Evolutionary conservation across 805 yeast genomes (phyloP), one percentile per base, ranked within the genome.

Genomic region (Lipomyces sp.): DNA sequence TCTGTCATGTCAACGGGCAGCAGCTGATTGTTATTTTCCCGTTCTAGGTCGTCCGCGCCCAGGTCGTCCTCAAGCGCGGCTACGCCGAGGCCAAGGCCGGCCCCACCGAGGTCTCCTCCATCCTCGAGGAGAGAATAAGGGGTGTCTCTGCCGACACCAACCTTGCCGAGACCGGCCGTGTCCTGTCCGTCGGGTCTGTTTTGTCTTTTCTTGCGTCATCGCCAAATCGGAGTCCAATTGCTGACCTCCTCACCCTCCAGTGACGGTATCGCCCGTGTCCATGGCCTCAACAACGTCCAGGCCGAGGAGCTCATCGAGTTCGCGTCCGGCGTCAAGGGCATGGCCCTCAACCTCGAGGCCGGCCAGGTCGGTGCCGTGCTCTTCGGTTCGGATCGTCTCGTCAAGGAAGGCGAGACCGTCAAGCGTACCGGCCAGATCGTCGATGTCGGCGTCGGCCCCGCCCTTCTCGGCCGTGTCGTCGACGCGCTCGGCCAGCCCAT

Each of bases 191-290:
- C 71, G 98, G 88, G 88, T 83, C 78, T 66, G 88, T 82, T 26
- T 63, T 54, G 16, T 8, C 13, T 19, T 36, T n/a, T 40, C 21
- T 13, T 19, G 11, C 8, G 19, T 21, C n/a, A 5, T 31, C 36
- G 2, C 16, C 32, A 22, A n/a, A 45, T n/a, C 32, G 18, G 33
- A n/a, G n/a, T n/a, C n/a, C n/a, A n/a, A n/a, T n/a, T n/a, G n/a
- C n/a, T n/a, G n/a, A n/a, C n/a, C n/a, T n/a, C n/a, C n/a, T n/a
- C n/a, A n/a, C n/a, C n/a, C n/a, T n/a, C 6, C 69, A 82, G 98
- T 86, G 99, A 93, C 78, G 99, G 99, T 93, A 93, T 93, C 73
- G 99, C 98, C 74, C 95, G 98, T 83, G 96, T 93, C 71, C 93
- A 86, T 79, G 99, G 99, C 79, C 81, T 93, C 70, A 93, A 90